Conservation (phyloP, 441 rosid species). For the Syzygium malaccense region DNA sequence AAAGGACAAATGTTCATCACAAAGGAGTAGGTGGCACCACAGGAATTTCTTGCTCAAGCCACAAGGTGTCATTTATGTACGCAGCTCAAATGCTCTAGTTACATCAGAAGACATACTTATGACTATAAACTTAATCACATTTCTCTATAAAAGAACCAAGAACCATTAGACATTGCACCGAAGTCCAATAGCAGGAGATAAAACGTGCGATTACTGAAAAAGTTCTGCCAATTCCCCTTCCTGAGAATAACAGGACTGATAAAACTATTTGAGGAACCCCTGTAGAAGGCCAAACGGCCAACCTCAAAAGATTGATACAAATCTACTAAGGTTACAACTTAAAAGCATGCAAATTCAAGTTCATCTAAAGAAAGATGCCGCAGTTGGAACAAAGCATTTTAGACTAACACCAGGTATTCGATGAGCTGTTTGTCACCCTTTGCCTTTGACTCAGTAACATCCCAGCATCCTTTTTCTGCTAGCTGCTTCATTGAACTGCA, state of each 20-base stretch:
- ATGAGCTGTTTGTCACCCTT: conserved; percentile 56
- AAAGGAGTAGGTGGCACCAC: no score
- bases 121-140: not conserved
- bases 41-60: no score
- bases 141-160: not conserved
- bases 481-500: conserved; percentile 64
- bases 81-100: no score
- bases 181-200: not conserved
- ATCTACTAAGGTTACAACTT: not conserved
- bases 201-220: not conserved
- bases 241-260: not conserved
- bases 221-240: not conserved
- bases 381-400: conserved; percentile 1
- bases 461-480: conserved; percentile 91
- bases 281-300: not conserved
- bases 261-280: not conserved
- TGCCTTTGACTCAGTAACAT: conserved; percentile 74
- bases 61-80: not conserved
- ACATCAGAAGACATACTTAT: not conserved
- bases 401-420: conserved; percentile 51
- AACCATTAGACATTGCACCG: not conserved
- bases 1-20: no score
- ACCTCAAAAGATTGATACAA: not conserved
- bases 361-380: not conserved
- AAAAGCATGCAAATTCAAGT: not conserved